Evolutionary conservation across 176 grass and related monocot genomes (phyloP), one percentile per base, ranked within the genome.

Genomic region (Tillandsia leiboldiana): DNA sequence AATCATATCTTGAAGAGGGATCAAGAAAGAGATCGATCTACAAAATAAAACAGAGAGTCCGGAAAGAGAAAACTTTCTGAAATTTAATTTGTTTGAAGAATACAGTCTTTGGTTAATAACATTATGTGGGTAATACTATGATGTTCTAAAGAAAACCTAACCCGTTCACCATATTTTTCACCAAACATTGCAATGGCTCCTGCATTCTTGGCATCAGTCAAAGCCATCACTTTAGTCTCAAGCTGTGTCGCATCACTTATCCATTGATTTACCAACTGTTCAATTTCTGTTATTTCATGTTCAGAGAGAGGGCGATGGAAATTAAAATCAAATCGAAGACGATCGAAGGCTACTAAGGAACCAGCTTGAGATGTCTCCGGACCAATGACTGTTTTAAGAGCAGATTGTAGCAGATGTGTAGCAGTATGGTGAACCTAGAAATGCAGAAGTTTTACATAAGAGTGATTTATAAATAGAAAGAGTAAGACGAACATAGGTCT

Each of bases 181-280:
- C 93, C 93, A 3, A 97, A 97, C 93, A 97, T 97, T 50, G 93
- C 93, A 76, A 91, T 85, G 26, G 93, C 93, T 61, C 93, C 89
- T 65, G 89, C 93, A 80, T 69, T 80, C 79, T 97, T 97, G 50
- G 93, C 93, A 82, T 97, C 93, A 49, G 81, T 77, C 74, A 97
- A 74, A 75, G 76, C 78, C 93, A 97, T 97, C 28, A 90, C 86
- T 76, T 89, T 85, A 73, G 93, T 97, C 71, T 92, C 70, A 11
- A 97, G 86, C 70, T 87, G 77, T 52, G 81, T 75, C 76, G 79
- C 77, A 33, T 78, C 64, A 49, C 93, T 50, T 58, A 97, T 87
- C 93, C 93, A 97, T 58, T 80, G 71, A 79, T 97, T 97, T 73
- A 97, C 84, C 3, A 97, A 23, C 62, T 65, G 81, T 89, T 97